Conservation (phyloP, 2,329 filamentous ascomycete species). For the Fusarium decemcellulare region DNA sequence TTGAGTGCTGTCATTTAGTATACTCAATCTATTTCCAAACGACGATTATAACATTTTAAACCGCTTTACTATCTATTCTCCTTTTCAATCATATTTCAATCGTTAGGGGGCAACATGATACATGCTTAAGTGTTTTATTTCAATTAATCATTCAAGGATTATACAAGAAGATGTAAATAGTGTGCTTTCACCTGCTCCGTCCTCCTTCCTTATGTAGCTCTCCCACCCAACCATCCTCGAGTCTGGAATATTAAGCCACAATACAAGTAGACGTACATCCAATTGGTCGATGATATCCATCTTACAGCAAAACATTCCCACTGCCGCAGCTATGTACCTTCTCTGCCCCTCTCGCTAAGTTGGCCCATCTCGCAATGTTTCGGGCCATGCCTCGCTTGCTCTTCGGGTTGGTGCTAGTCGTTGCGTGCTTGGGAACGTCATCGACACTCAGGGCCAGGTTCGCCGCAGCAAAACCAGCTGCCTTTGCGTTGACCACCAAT, state of each 20-base stretch:
- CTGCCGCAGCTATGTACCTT: slow-evolving; percentile 27
- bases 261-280: background rate
- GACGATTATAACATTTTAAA: background rate
- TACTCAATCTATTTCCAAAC: too few relatives aligned
- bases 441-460: slow-evolving; percentile 52
- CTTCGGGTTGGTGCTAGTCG: slow-evolving; percentile 8
- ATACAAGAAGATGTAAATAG: too few relatives aligned
- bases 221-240: background rate
- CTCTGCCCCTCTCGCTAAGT: slow-evolving; percentile 23
- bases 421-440: slow-evolving; percentile 44
- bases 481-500: slow-evolving; percentile 53
- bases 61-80: background rate
- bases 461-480: slow-evolving; percentile 66
- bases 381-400: slow-evolving; percentile 18
- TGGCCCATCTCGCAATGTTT: slow-evolving; percentile 25
- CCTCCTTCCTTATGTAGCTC: background rate
- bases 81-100: too few relatives aligned
- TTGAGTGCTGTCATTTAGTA: too few relatives aligned
- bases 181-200: too few relatives aligned
- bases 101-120: too few relatives aligned
- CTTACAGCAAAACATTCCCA: slow-evolving; percentile 10
- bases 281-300: background rate
- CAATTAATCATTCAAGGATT: too few relatives aligned
- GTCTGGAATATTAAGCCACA: background rate
- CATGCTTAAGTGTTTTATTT: too few relatives aligned